Conservation (phyloP, 202 grass and related monocot genomes). For the Bolboschoenoplectus hybrid region DNA sequence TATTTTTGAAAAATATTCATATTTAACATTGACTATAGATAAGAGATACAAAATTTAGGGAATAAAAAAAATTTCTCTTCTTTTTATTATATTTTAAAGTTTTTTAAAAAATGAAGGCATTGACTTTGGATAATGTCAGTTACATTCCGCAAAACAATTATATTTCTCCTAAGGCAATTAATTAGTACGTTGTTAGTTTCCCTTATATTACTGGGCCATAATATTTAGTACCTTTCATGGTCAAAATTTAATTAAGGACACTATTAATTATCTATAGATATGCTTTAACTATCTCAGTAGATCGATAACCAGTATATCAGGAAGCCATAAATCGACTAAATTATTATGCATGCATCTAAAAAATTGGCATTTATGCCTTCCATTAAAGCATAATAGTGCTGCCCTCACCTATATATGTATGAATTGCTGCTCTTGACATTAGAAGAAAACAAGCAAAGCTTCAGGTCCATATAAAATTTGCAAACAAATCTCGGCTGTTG, state of each 20-base stretch:
- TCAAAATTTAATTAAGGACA: not conserved
- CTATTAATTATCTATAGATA: not conserved
- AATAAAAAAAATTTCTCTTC: too few species aligned
- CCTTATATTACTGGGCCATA: not conserved
- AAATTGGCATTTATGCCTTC: not conserved
- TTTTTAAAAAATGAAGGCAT: not conserved
- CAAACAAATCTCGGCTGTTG: not conserved
- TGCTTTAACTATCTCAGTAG: constrained; percentile 10
- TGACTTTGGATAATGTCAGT: not conserved
- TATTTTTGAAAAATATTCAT: too few species aligned
- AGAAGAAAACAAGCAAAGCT: not conserved
- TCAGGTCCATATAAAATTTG: not conserved
- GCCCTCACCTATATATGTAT: not conserved
- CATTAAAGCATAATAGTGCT: not conserved
- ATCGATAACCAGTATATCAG: not conserved
- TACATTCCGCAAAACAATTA: not conserved
- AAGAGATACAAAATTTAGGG: too few species aligned
- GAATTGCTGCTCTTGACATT: constrained; percentile 14
- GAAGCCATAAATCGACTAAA: not conserved
- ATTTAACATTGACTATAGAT: too few species aligned
- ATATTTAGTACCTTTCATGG: not conserved
- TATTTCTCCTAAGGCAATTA: not conserved
- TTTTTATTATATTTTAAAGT: not conserved
- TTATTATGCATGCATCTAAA: not conserved
- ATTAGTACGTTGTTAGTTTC: not conserved